Conservation (phyloP, 2,329 filamentous ascomycete species). For the Dactylellina sp. region DNA sequence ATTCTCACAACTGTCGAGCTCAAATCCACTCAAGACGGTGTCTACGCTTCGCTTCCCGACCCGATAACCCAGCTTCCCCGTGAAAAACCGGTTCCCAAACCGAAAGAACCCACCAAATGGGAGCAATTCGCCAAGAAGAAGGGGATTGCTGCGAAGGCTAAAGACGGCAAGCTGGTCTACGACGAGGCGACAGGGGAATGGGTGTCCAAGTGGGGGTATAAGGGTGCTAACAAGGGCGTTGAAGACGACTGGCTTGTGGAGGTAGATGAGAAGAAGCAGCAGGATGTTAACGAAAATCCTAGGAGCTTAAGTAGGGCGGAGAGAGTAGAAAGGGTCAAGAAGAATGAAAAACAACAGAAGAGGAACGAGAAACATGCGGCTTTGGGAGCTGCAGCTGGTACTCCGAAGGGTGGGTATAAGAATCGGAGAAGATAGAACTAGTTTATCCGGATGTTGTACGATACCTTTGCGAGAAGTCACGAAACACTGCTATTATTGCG, state of each 20-base stretch:
- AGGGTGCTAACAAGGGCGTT: constrained; percentile 85
- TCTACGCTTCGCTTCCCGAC: constrained; percentile 81
- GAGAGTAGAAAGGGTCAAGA: constrained; percentile 75
- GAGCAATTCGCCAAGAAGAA: constrained; percentile 96
- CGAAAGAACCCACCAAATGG: constrained; percentile 91
- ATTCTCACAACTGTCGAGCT: constrained; percentile 89
- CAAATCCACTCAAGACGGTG: constrained; percentile 74
- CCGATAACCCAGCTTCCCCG: constrained; percentile 80
- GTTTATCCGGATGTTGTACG: constrained; percentile 18
- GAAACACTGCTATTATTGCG: neutral
- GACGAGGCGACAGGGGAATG: constrained; percentile 87
- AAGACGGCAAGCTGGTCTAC: constrained; percentile 83
- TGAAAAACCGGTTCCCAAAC: constrained; percentile 87
- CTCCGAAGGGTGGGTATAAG: constrained; percentile 33
- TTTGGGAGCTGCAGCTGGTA: constrained; percentile 9
- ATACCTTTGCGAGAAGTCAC: constrained; percentile 31
- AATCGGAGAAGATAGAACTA: constrained; percentile 40
- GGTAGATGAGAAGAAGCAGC: constrained; percentile 81
- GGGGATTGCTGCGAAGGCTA: constrained; percentile 89
- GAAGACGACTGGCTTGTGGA: constrained; percentile 92
- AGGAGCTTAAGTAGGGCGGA: constrained; percentile 72
- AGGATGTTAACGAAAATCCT: constrained; percentile 69
- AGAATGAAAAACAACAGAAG: constrained; percentile 75
- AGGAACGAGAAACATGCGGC: constrained; percentile 71
- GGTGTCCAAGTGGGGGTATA: constrained; percentile 95